Percentiles rank a stretch among this genome's conserved stretches.
phyloP scores from a whole-genome alignment of 495 filamentous ascomycete species.

The Sordaria brevicollis region DNA sequence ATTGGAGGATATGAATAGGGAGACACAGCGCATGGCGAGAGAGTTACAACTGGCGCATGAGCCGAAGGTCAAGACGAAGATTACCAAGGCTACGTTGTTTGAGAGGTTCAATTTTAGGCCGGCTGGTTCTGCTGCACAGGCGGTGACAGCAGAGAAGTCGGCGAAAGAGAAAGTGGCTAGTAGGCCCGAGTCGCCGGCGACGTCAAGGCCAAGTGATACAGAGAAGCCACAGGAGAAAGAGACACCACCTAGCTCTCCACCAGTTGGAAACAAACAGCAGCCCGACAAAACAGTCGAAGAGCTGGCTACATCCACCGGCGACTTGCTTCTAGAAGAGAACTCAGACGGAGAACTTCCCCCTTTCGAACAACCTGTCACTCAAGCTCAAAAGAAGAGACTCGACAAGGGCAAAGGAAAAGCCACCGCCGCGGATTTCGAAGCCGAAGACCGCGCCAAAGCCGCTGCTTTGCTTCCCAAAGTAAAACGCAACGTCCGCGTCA shows the following conservation, averaged over 20 bases:
- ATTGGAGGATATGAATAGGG: conserved; percentile 84
- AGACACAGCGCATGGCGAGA: conserved; percentile 83
- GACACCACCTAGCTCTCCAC: conserved; percentile 46
- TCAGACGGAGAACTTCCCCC: conserved; percentile 21
- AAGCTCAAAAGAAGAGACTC: conserved; percentile 15
- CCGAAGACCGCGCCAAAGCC: conserved; percentile 2
- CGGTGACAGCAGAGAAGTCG: conserved; percentile 3
- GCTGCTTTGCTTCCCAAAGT: conserved; percentile 5
- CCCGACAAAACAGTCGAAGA: neutral
- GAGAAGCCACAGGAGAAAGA: conserved; percentile 4
- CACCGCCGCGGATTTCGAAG: conserved; percentile 16
- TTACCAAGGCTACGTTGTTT: conserved; percentile 75
- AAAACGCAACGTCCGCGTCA: conserved; percentile 33
- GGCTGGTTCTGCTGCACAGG: conserved; percentile 15
- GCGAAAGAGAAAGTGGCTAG: conserved; percentile 38
- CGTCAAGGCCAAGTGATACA: neutral
- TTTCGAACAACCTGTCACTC: conserved; percentile 18
- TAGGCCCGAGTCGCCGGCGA: conserved; percentile 25
- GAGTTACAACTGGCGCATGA: conserved; percentile 90
- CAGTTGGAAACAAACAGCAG: conserved; percentile 16
- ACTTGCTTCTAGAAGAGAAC: conserved; percentile 7
- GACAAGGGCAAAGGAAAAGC: conserved; percentile 50
- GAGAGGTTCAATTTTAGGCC: conserved; percentile 66
- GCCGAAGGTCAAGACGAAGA: conserved; percentile 83
- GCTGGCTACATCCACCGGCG: neutral